Evolutionary conservation across 2,329 filamentous ascomycete species (phyloP), one percentile per base, ranked within the genome.

Genomic region (Albophoma yamanashiensis): DNA sequence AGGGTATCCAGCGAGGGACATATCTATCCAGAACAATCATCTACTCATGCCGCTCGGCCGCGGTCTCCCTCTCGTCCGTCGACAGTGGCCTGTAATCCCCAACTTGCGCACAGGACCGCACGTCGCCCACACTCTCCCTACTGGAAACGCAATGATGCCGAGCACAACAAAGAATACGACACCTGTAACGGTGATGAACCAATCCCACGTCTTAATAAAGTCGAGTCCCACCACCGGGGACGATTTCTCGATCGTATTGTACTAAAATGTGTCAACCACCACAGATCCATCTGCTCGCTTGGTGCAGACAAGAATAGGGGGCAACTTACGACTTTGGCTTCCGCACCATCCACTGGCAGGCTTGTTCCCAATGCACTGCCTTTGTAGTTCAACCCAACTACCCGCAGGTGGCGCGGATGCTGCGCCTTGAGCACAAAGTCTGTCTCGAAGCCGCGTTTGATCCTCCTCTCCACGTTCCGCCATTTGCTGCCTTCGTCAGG

Each of bases 351-450:
- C 9, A 39, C 52, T 7, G 53, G 36, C 20, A 27, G 4, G 20
- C 59, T 60, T 12, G 47, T 55, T 20, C 58, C 59, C 34, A 62
- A 31, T 4, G 57, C 38, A 25, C 59, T 62, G 17, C 56, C 61
- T 38, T 36, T 58, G 14, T n/a, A 12, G 39, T 58, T 59, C 53
- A 62, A 14, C 5, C 57, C 61, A 27, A 62, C 45, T 6, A 58
- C 56, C 25, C 61, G 50, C 17, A 61, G 20, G 17, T 52, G 59
- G 7, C 31, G 22, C 1, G 61, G 57, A 42, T 61, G 59, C 9
- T 42, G 47, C 17, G 59, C 56, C 17, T 55, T 17, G 3, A 62
- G 43, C n/a, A 47, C 25, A 58, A 59, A 61, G 36, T 61, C 55
- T 36, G 57, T 58, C 42, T 61, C 59, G n/a, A 61, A 61, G 2